Base-by-base conservation (phyloP, 352 stramenopile species). In the Globisporangium okanoganense region DNA sequence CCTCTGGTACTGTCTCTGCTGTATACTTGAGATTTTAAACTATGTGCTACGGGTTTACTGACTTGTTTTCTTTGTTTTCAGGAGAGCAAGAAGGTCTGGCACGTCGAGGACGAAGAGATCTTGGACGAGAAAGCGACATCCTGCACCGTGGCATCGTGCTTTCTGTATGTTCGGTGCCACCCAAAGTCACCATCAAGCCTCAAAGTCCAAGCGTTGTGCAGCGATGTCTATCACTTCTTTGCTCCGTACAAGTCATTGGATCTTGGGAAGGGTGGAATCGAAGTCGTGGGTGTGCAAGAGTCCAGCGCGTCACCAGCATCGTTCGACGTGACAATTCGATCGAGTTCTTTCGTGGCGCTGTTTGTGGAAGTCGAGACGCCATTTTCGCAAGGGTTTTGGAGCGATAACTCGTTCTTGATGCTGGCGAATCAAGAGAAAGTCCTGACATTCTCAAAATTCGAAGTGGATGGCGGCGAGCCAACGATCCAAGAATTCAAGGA, bases 401-500 rank as follows among this genome's bases (percentile, higher is more conserved):
- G 73, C 56, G 59, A 67, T 27, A 96, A 92, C 57, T 83, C 80
- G 50, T 83, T 94, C 58, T 51, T 92, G 59, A 75, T 96, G 69
- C 51, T 90, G n/a, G 64, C 69, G 27, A 87, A 86, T 55, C 54
- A 73, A 57, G 78, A 70, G 27, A 75, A 79, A 53, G 74, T 67
- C 35, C 60, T 94, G 22, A 47, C 52, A 7, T 94, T 92, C 63
- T 75, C 59, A 16, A n/a, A 63, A 16, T 47, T 75, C 2, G 61
- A 62, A 4, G 48, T 52, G 6, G 62, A 62, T 6, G 24, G 58
- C 0, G 40, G 36, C 9, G 50, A 55, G 7, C 31, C 77, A 18
- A 67, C 64, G 33, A 36, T 58, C 20, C 64, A 79, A 3, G 65
- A 47, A 1, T 86, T 92, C 56, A 62, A 68, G 18, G 35, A 65